Evolutionary conservation across 2,329 filamentous ascomycete genomes (phyloP).

Genomic region (Xylariaceae sp.): DNA sequence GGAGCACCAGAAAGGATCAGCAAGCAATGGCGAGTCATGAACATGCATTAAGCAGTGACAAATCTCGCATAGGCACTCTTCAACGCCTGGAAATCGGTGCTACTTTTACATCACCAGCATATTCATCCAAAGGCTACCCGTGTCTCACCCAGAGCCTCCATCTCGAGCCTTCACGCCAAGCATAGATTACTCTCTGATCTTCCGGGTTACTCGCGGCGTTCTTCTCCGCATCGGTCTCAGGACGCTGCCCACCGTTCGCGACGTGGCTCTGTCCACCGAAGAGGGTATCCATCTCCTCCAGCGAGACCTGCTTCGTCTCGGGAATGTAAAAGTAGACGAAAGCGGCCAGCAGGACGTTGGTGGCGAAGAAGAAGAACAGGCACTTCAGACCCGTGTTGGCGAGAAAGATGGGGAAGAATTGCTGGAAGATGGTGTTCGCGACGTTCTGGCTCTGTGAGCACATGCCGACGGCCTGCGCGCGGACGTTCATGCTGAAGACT

Average conservation of each 20-base stretch:
- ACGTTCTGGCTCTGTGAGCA: slow-evolving; percentile 56
- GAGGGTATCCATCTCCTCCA: slow-evolving; percentile 52
- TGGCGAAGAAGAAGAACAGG: slow-evolving; percentile 38
- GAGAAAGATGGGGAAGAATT: slow-evolving; percentile 65
- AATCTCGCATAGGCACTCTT: neutral
- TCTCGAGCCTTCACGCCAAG: neutral
- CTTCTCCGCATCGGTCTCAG: slow-evolving; percentile 12
- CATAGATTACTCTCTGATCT: slow-evolving; percentile 7
- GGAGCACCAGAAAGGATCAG: neutral
- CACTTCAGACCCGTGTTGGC: slow-evolving; percentile 46
- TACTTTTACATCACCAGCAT: neutral
- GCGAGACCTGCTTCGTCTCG: slow-evolving; percentile 44
- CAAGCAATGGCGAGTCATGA: neutral
- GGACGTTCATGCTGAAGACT: slow-evolving; percentile 66
- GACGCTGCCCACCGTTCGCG: slow-evolving; percentile 43
- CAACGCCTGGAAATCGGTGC: neutral
- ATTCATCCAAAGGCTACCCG: neutral
- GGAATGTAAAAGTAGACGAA: slow-evolving; percentile 49
- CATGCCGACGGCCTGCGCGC: slow-evolving; percentile 65
- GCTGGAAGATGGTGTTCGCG: slow-evolving; percentile 61
- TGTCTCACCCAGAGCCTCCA: neutral
- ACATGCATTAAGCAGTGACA: neutral
- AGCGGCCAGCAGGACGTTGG: slow-evolving; percentile 43
- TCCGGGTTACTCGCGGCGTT: slow-evolving; percentile 4
- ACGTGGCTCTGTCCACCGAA: slow-evolving; percentile 54